Evolutionary conservation across 208 protist genomes (phyloP), one percentile per base, ranked within the genome.

Genomic region (Crithidia fasciculata): DNA sequence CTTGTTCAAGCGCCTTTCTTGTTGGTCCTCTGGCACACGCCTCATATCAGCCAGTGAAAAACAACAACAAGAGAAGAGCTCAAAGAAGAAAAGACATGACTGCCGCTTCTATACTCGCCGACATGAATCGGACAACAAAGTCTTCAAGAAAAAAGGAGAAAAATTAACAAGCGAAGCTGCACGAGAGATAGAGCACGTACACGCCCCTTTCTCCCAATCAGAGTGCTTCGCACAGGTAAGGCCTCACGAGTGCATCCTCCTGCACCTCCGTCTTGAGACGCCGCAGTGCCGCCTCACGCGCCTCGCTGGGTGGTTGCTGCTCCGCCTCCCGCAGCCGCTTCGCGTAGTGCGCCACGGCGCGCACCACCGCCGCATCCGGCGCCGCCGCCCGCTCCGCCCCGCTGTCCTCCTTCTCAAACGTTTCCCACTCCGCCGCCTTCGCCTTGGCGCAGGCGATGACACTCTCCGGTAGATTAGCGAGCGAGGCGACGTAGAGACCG

Each of bases 401-500:
- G 56, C 12, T 40, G 44, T 9, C 59, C 45, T 66, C 74, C 37
- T 75, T 64, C 43, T 91, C 92, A 76, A 95, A 95, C 37, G 74
- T 85, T 76, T 98, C 93, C 76, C 97, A 87, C 70, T 95, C 91
- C 37, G 76, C 84, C 9, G 90, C 92, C 75, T 97, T 98, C n/a
- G 59, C 53, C 67, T 85, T 85, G 2, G 95, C 95, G 44, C 78
- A 74, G 36, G 72, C 70, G 50, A 98, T 84, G 43, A 98, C 96
- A 44, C 82, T 83, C 39, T 82, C 81, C 2, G 96, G 96, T 69
- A 98, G 65, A 36, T 93, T 80, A 8, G 95, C 92, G 16, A 98
- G 79, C 15, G 94, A 63, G 36, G 96, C 96, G 10, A 98, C 96
- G 82, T 98, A 92, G 40, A 98, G 66, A n/a, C 96, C 96, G 76